These are phyloP conservation scores for Backusella tarrabulga DNA, from an alignment of 192 early-diverging fungal species.

Conservation along the genomic window DNA sequence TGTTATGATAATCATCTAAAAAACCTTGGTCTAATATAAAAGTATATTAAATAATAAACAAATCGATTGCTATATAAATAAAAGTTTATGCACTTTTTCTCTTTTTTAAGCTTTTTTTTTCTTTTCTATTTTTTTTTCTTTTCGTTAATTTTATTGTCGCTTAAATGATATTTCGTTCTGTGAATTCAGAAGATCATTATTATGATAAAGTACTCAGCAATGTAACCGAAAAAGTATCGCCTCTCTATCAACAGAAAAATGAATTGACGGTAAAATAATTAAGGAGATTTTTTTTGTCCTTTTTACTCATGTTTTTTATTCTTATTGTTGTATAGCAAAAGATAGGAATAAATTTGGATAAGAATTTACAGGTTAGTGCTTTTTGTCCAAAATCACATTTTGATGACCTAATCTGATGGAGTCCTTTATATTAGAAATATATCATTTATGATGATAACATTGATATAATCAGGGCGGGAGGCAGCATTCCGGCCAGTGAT, in stretches of 20 bases:
- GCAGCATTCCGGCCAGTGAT: slow-evolving; percentile 63
- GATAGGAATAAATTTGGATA: background rate
- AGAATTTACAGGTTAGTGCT: background rate
- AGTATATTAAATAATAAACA: slow-evolving; percentile 9
- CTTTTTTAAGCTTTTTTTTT: background rate
- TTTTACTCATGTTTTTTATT: background rate
- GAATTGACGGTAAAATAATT: background rate
- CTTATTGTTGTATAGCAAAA: background rate
- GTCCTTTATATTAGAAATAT: background rate
- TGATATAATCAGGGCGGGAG: slow-evolving; percentile 66
- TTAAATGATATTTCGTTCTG: background rate
- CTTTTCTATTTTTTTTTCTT: background rate
- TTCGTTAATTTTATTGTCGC: background rate
- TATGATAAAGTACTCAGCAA: background rate
- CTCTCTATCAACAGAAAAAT: background rate
- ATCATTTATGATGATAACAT: slow-evolving; percentile 13
- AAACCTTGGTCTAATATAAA: background rate
- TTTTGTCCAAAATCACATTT: background rate
- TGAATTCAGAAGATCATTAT: background rate
- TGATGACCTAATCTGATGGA: background rate
- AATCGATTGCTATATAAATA: background rate
- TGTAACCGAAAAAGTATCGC: background rate
- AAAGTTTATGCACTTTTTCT: background rate
- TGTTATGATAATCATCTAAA: background rate
- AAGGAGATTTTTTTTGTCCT: background rate